Evolutionary conservation across 768 basidiomycete genomes (phyloP), one percentile per base, ranked within the genome.

Genomic region (Rhodosporidiobolus sp.): DNA sequence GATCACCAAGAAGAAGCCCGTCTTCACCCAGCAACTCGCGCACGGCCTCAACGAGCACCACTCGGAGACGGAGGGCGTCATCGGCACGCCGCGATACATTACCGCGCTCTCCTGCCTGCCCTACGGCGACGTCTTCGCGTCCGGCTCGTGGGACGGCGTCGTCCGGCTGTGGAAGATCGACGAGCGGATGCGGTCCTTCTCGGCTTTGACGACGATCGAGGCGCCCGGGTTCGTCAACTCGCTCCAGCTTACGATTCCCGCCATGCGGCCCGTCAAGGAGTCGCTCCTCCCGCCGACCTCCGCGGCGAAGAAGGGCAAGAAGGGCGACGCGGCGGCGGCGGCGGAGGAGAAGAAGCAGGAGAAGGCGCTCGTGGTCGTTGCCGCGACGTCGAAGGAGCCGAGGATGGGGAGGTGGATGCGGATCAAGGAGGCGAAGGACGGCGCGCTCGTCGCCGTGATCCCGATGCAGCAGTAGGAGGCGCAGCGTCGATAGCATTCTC

Each of bases 91-190:
- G 30, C 86, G 95, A 30, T 98, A 94, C 94, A 88, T 99, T 79
- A 95, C 92, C 1, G 85, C 91, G 0, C 82, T 98, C 52, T 88
- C 89, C 20, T 85, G 87, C 69, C 82, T 97, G 64, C 87, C 89
- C 30, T 97, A 96, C 81, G 91, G 93, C 12, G 92, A 99, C 80
- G 78, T 93, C 10, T 90, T 99, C 75, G 92, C 87, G 0, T 93
- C 94, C 11, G 95, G 95, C 45, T 98, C 96, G 19, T 98, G 91
- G 89, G 93, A 96, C 73, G 92, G 93, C 56, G 80, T 85, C 59
- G 86, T 98, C 77, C 89, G 90, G 61, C 83, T 99, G 80, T 99
- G 96, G 95, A 89, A 91, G 78, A 84, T 99, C 45, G 90, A 94
- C 73, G 77, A 86, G 1, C 89, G 87, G 74, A 81, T 94, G 22